A percentile compares a stretch with the other conserved stretches of the same genome.
phyloP scores from a whole-genome alignment of 176 grass and related monocot genomes.

The Oryza meyeriana region DNA sequence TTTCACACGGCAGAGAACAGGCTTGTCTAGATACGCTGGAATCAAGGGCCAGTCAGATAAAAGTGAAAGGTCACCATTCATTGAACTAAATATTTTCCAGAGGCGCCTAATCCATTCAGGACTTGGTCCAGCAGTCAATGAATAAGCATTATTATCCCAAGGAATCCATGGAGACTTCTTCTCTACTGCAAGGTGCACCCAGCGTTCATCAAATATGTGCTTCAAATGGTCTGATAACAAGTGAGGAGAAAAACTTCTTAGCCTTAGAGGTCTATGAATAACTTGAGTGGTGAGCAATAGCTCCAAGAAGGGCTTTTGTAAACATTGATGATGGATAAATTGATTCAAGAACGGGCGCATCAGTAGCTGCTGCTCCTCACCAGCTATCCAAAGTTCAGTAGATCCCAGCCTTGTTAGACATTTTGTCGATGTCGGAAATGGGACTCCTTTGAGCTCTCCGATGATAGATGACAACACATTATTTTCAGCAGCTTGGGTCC shows the following conservation, averaged over 20 bases:
- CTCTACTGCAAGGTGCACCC: conserved; percentile 45
- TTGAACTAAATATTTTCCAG: conserved; percentile 72
- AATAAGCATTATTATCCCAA: conserved; percentile 58
- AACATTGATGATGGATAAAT: conserved; percentile 87
- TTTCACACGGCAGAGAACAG: conserved; percentile 77
- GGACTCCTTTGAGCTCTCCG: conserved; percentile 72
- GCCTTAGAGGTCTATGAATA: conserved; percentile 73
- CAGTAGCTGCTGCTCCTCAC: conserved; percentile 77
- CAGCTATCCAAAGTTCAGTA: conserved; percentile 89
- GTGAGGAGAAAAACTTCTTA: conserved; percentile 72
- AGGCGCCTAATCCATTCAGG: conserved; percentile 85
- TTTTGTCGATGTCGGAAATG: conserved; percentile 82
- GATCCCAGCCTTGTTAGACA: conserved; percentile 68
- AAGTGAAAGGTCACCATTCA: conserved; percentile 76
- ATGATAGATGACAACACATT: conserved; percentile 67
- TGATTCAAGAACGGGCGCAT: conserved; percentile 70
- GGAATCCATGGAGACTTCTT: conserved; percentile 64
- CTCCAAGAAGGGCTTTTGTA: conserved; percentile 70
- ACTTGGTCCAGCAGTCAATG: conserved; percentile 54
- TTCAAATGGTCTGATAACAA: conserved; percentile 77
- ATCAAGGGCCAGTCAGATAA: conserved; percentile 88
- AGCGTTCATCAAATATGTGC: conserved; percentile 60
- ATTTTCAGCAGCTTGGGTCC: conserved; percentile 49
- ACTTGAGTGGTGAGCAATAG: conserved; percentile 67
- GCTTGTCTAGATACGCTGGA: conserved; percentile 72